phyloP scores from a whole-genome alignment of 345 rosid species.

The Isatis tinctoria region DNA sequence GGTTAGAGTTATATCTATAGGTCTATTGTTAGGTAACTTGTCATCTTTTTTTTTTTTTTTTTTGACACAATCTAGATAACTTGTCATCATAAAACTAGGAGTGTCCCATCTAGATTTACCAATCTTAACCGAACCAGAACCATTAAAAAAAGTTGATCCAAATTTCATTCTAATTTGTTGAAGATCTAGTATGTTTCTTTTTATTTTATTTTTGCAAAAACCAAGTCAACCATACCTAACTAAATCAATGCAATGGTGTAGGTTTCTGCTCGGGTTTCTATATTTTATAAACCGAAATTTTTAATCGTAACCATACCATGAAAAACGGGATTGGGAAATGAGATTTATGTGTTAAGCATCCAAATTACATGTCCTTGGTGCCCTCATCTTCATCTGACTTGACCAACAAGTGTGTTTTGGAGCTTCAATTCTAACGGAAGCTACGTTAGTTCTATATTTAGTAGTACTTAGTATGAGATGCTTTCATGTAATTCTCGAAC shows the following conservation, averaged over 20 bases:
- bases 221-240: background rate
- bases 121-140: slow-evolving; percentile 1
- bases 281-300: background rate
- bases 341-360: no score
- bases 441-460: background rate
- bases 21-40: background rate
- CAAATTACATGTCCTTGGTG: background rate
- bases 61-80: no score
- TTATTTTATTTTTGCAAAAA: background rate
- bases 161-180: background rate
- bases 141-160: background rate
- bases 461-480: background rate
- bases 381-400: background rate
- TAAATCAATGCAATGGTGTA: background rate
- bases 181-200: background rate
- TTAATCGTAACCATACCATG: background rate
- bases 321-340: background rate
- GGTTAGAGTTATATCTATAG: background rate
- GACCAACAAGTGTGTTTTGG: background rate
- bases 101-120: background rate
- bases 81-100: background rate
- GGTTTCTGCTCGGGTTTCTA: background rate
- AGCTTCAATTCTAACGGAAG: background rate
- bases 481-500: background rate
- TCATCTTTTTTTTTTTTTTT: no score